phyloP scores from a whole-genome alignment of 1,139 yeast species.

The Kazachstania sp. region DNA sequence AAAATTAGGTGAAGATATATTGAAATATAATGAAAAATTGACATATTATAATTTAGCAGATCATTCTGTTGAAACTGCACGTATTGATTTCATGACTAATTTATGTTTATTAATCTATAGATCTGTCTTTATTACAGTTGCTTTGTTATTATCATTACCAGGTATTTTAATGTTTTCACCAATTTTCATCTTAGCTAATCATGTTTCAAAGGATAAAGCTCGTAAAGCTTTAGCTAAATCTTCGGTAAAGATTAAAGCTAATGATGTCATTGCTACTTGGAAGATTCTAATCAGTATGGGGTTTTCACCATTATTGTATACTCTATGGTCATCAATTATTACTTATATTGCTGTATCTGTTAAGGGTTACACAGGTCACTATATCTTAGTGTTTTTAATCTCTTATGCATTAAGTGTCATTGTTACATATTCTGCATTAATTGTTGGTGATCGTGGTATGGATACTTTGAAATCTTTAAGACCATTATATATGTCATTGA shows the following conservation, averaged over 20 bases:
- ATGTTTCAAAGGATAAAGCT: constrained; percentile 50
- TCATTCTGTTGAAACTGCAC: constrained; percentile 49
- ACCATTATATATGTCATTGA: constrained; percentile 50
- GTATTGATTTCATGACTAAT: constrained; percentile 21
- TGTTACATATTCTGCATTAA: constrained; percentile 55
- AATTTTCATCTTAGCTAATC: constrained; percentile 49
- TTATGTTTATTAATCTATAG: constrained; percentile 33
- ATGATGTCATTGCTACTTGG: constrained; percentile 72
- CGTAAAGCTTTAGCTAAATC: constrained; percentile 56
- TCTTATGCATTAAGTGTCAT: constrained; percentile 41
- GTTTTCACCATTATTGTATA: constrained; percentile 59
- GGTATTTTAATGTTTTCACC: constrained; percentile 63
- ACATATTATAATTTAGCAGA: constrained; percentile 54
- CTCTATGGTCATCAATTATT: constrained; percentile 53
- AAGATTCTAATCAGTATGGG: constrained; percentile 61
- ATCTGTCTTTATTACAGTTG: constrained; percentile 23
- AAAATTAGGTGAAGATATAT: constrained; percentile 43
- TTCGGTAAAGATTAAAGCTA: constrained; percentile 61
- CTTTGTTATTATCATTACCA: constrained; percentile 47
- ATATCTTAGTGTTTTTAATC: constrained; percentile 23
- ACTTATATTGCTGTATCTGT: constrained; percentile 16
- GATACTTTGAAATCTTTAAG: constrained; percentile 61
- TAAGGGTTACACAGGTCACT: constrained; percentile 27
- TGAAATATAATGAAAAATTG: constrained; percentile 46
- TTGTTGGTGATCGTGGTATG: constrained; percentile 68